These are phyloP conservation scores for Claviceps pazoutovae DNA, from an alignment of 2,329 filamentous ascomycete genomes.

Conservation along the genomic window DNA sequence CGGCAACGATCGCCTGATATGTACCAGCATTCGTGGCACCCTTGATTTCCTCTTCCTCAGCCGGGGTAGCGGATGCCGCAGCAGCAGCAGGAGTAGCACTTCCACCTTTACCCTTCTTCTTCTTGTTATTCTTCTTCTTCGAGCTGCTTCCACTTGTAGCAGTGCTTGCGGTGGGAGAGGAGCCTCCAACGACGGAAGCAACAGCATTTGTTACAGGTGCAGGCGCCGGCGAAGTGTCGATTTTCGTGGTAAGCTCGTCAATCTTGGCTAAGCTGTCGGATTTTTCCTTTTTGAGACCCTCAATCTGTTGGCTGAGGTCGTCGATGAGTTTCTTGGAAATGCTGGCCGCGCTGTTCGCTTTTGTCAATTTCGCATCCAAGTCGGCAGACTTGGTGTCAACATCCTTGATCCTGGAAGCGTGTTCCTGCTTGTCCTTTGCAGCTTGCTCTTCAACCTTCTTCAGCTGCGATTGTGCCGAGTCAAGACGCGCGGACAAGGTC, in stretches of 20 bases:
- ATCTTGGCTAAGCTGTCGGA: slow-evolving; percentile 19
- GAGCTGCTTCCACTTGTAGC: slow-evolving; percentile 11
- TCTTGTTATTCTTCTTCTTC: slow-evolving; percentile 69
- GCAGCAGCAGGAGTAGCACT: background rate
- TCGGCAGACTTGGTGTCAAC: slow-evolving; percentile 22
- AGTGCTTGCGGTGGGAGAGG: slow-evolving; percentile 11
- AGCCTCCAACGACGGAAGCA: slow-evolving; percentile 10
- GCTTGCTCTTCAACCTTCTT: slow-evolving; percentile 27
- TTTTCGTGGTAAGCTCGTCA: slow-evolving; percentile 29
- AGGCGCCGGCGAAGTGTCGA: slow-evolving; percentile 18
- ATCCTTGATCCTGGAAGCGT: slow-evolving; percentile 21
- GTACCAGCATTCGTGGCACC: background rate
- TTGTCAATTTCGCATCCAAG: slow-evolving; percentile 27
- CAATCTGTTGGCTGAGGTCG: slow-evolving; percentile 24
- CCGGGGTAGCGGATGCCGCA: slow-evolving; percentile 17
- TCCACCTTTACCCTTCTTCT: slow-evolving; percentile 71
- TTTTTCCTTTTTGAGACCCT: slow-evolving; percentile 20
- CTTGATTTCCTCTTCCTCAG: slow-evolving; percentile 20
- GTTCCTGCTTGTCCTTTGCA: slow-evolving; percentile 17
- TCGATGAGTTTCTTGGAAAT: slow-evolving; percentile 29
- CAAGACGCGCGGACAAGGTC: slow-evolving; percentile 34
- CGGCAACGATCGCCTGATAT: background rate
- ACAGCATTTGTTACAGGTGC: slow-evolving; percentile 10
- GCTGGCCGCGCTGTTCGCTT: slow-evolving; percentile 24
- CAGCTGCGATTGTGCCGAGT: slow-evolving; percentile 29